phyloP scores from a whole-genome alignment of 2,329 filamentous ascomycete species.

The Xylaria sp. region DNA sequence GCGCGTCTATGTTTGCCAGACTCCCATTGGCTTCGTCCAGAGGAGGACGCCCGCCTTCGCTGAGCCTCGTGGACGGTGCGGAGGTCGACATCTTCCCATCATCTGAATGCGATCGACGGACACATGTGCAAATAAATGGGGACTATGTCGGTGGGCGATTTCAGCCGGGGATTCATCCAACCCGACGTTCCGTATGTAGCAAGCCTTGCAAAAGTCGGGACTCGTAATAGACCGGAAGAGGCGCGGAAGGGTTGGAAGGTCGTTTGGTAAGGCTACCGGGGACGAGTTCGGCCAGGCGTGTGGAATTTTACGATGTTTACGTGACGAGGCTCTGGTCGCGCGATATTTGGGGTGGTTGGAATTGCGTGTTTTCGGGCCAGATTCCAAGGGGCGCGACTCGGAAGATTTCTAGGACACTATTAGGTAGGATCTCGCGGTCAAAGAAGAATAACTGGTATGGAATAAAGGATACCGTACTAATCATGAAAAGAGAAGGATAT shows the following conservation, averaged over 20 bases:
- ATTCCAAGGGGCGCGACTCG: neutral
- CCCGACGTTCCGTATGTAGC: neutral
- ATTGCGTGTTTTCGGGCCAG: neutral
- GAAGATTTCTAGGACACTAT: neutral
- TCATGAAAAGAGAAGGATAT: neutral
- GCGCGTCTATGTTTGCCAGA: constrained; percentile 14
- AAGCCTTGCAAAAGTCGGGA: too few species aligned
- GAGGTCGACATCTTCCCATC: constrained; percentile 37
- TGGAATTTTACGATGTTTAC: neutral
- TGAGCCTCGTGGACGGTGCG: constrained; percentile 25
- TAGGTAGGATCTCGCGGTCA: neutral
- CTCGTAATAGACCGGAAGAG: too few species aligned
- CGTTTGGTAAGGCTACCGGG: neutral
- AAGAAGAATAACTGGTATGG: neutral
- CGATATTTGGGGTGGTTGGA: neutral
- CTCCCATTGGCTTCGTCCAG: constrained; percentile 16
- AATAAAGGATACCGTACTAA: neutral
- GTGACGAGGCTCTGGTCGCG: neutral
- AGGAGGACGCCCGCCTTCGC: constrained; percentile 25
- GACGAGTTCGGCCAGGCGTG: too few species aligned
- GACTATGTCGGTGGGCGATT: neutral
- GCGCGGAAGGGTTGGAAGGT: neutral
- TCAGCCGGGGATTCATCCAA: neutral
- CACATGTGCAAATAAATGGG: neutral
- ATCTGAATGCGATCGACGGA: constrained; percentile 14